A percentile compares a stretch with the other conserved stretches of the same genome.
Evolutionary conservation across 805 yeast species (phyloP).

Genomic region (Metschnikowia kunwiensis): DNA sequence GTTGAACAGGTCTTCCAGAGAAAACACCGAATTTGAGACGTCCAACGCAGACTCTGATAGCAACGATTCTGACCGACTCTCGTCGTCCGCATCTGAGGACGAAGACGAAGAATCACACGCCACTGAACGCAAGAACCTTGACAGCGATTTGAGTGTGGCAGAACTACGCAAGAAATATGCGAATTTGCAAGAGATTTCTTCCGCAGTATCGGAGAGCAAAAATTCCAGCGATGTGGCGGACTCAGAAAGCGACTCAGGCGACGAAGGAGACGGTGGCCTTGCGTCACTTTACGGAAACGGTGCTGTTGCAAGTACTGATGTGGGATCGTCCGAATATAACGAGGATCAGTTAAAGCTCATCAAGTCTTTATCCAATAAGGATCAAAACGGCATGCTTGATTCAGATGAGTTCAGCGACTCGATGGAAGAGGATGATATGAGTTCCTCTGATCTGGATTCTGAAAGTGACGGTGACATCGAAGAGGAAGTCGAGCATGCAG

Average conservation of each 20-base stretch:
- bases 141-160: slow-evolving; percentile 51
- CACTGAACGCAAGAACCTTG: slow-evolving; percentile 26
- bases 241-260: slow-evolving; percentile 8
- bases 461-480: slow-evolving; percentile 5
- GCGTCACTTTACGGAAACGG: slow-evolving; percentile 33
- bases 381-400: slow-evolving; percentile 18
- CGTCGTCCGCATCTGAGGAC: slow-evolving; percentile 20
- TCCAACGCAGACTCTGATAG: slow-evolving; percentile 19
- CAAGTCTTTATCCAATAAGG: slow-evolving; percentile 14
- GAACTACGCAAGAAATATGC: slow-evolving; percentile 57
- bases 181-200: slow-evolving; percentile 26
- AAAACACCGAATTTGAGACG: slow-evolving; percentile 26
- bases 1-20: slow-evolving; percentile 39
- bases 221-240: slow-evolving; percentile 12
- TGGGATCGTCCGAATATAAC: slow-evolving; percentile 24
- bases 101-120: slow-evolving; percentile 5
- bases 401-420: slow-evolving; percentile 21
- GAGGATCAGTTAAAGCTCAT: slow-evolving; percentile 35
- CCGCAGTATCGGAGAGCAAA: slow-evolving; percentile 17
- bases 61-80: slow-evolving; percentile 22
- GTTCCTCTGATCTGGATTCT: slow-evolving; percentile 15
- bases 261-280: slow-evolving; percentile 16
- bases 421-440: slow-evolving; percentile 15
- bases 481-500: neutral
- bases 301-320: slow-evolving; percentile 1